These are phyloP conservation scores for Suhomyces coccinellae DNA, from an alignment of 1,139 yeast species.

Conservation along the genomic window DNA sequence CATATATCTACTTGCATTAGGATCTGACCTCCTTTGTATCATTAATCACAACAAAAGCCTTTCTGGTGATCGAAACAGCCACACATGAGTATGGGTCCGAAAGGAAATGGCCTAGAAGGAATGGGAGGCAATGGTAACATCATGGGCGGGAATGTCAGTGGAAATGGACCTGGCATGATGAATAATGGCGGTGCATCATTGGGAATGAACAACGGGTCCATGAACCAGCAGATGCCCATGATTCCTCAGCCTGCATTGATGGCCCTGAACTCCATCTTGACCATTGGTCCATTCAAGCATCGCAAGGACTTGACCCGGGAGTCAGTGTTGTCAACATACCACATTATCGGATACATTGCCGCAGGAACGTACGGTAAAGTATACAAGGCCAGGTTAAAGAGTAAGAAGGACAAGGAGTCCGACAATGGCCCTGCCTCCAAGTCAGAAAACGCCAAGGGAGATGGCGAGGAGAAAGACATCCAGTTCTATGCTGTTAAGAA, in stretches of 20 bases:
- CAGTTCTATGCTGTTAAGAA: conserved; percentile 82
- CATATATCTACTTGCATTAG: too few species aligned
- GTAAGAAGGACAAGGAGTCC: conserved; percentile 17
- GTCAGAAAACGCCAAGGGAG: neutral
- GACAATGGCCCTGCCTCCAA: conserved; percentile 4
- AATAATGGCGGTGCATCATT: conserved; percentile 1
- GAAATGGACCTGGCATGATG: conserved; percentile 5
- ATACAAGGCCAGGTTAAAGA: conserved; percentile 72
- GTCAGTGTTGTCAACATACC: conserved; percentile 78
- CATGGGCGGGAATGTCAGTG: conserved; percentile 2
- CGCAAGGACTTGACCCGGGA: conserved; percentile 70
- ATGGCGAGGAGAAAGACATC: conserved; percentile 5
- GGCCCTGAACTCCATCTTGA: conserved; percentile 68
- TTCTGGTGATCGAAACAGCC: neutral
- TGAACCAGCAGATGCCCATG: conserved; percentile 18
- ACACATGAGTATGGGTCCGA: conserved; percentile 2
- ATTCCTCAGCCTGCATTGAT: conserved; percentile 49
- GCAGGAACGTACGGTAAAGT: conserved; percentile 99
- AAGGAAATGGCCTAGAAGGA: conserved; percentile 5
- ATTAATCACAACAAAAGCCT: too few species aligned
- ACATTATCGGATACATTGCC: conserved; percentile 91
- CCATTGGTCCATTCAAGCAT: conserved; percentile 69
- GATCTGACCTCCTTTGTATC: too few species aligned
- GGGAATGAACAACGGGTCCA: conserved; percentile 2
- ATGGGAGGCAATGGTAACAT: conserved; percentile 7